Conservation (phyloP, 2,329 filamentous ascomycete genomes). For the Paracamarosporium sp. region DNA sequence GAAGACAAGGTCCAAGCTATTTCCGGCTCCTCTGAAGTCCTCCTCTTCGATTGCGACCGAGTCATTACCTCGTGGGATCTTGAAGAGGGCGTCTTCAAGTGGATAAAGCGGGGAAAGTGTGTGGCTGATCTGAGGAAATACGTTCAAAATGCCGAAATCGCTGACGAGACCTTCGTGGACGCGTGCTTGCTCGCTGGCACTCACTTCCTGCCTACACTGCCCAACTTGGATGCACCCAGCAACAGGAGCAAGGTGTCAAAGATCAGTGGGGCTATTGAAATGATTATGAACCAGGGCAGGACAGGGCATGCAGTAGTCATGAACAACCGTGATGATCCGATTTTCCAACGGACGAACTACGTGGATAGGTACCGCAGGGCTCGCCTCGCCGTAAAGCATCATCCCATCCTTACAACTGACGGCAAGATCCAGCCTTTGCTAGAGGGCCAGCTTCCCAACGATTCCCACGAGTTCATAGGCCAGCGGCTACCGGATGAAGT, state of each 20-base stretch:
- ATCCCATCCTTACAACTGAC: slow-evolving; percentile 78
- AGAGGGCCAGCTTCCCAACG: slow-evolving; percentile 74
- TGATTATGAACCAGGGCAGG: slow-evolving; percentile 70
- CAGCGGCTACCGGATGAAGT: slow-evolving; percentile 88
- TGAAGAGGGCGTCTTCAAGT: slow-evolving; percentile 69
- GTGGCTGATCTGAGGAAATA: slow-evolving; percentile 67
- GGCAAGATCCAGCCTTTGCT: slow-evolving; percentile 80
- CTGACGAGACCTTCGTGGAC: slow-evolving; percentile 80
- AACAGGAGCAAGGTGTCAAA: slow-evolving; percentile 63
- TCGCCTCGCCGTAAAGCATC: slow-evolving; percentile 84
- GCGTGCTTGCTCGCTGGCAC: slow-evolving; percentile 84
- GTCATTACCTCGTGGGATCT: slow-evolving; percentile 74
- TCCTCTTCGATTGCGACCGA: slow-evolving; percentile 84
- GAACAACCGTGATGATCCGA: slow-evolving; percentile 79
- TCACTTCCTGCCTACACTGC: slow-evolving; percentile 79
- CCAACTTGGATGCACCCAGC: slow-evolving; percentile 70
- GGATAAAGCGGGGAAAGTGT: slow-evolving; percentile 70
- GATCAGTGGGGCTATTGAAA: slow-evolving; percentile 77
- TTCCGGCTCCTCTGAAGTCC: slow-evolving; percentile 82
- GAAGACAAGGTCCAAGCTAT: slow-evolving; percentile 70
- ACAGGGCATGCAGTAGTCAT: slow-evolving; percentile 77
- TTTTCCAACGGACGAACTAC: slow-evolving; percentile 75
- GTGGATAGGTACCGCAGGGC: slow-evolving; percentile 86
- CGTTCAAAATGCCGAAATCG: slow-evolving; percentile 55
- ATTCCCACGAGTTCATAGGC: slow-evolving; percentile 90